Evolutionary conservation across 1,284 basidiomycete species (phyloP).

Genomic region (Ceratobasidium sp.): DNA sequence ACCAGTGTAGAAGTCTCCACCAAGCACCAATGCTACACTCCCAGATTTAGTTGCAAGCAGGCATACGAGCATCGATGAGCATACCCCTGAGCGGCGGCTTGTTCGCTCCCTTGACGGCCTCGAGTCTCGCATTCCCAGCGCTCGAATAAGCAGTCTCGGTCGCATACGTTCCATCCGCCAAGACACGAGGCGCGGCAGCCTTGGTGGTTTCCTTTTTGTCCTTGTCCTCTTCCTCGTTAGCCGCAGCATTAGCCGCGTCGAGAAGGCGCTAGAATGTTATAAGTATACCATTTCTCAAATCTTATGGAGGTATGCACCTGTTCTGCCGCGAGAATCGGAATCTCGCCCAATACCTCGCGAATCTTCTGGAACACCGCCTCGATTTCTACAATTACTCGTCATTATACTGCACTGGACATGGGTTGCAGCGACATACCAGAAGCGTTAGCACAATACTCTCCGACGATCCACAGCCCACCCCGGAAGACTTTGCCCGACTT

Average conservation of each 20-base stretch:
- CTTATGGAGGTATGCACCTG: conserved; percentile 54
- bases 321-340: conserved; percentile 93
- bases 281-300: too few relatives aligned
- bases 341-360: conserved; percentile 89
- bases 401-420: background rate
- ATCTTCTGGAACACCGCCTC: conserved; percentile 80
- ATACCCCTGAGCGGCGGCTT: conserved; percentile 89
- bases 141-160: conserved; percentile 91
- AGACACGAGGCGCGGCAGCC: conserved; percentile 60
- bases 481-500: conserved; percentile 98
- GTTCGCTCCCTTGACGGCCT: conserved; percentile 81
- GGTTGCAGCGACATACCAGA: conserved; percentile 46
- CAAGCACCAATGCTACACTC: conserved; percentile 79
- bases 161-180: conserved; percentile 97
- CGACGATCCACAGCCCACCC: conserved; percentile 96
- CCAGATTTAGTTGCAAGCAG: background rate
- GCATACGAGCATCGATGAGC: conserved; percentile 42
- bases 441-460: conserved; percentile 83
- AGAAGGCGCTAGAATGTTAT: conserved; percentile 58
- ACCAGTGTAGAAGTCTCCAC: conserved; percentile 97
- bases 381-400: conserved; percentile 71
- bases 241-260: conserved; percentile 60
- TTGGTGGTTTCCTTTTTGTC: conserved; percentile 47
- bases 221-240: conserved; percentile 61
- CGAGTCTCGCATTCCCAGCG: conserved; percentile 68